Conservation (phyloP, 2,329 filamentous ascomycete genomes). For the Hypocrella siamensis region DNA sequence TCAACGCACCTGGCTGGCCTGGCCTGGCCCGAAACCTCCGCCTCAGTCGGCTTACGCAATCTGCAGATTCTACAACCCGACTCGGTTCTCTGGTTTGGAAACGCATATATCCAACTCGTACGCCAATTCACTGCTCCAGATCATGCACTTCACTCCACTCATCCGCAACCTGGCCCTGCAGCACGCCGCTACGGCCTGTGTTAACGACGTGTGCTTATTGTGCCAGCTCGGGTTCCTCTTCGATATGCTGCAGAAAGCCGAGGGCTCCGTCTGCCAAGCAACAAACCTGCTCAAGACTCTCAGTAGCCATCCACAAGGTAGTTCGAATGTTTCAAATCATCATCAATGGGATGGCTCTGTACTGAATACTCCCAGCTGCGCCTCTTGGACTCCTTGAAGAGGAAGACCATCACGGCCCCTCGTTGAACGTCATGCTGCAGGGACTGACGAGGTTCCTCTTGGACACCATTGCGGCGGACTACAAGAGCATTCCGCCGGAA, state of each 20-base stretch:
- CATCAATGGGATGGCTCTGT: not conserved
- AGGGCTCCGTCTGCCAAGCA: slow-evolving; percentile 86
- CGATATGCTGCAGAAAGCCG: slow-evolving; percentile 95
- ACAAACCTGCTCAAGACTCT: slow-evolving; percentile 89
- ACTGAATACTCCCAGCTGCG: slow-evolving; percentile 31
- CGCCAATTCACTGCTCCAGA: slow-evolving; percentile 78
- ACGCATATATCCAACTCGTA: slow-evolving; percentile 97
- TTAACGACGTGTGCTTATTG: slow-evolving; percentile 69
- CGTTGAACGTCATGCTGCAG: slow-evolving; percentile 72
- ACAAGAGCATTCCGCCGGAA: slow-evolving; percentile 47
- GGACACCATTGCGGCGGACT: slow-evolving; percentile 65
- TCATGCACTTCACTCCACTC: slow-evolving; percentile 80
- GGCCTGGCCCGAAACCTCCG: too few species aligned
- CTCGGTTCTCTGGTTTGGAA: slow-evolving; percentile 77
- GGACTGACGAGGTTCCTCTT: slow-evolving; percentile 73
- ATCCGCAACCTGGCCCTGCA: slow-evolving; percentile 78
- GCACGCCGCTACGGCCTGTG: slow-evolving; percentile 74
- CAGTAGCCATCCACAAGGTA: slow-evolving; percentile 63
- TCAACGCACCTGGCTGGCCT: too few species aligned
- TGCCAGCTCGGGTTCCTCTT: slow-evolving; percentile 93
- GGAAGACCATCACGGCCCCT: slow-evolving; percentile 57
- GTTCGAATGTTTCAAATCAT: slow-evolving; percentile 4
- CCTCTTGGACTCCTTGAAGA: slow-evolving; percentile 76
- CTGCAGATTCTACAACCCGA: slow-evolving; percentile 80
- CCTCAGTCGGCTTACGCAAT: slow-evolving; percentile 5